Evolutionary conservation across 1,284 basidiomycete genomes (phyloP).

Genomic region (Trichosporon sp.): DNA sequence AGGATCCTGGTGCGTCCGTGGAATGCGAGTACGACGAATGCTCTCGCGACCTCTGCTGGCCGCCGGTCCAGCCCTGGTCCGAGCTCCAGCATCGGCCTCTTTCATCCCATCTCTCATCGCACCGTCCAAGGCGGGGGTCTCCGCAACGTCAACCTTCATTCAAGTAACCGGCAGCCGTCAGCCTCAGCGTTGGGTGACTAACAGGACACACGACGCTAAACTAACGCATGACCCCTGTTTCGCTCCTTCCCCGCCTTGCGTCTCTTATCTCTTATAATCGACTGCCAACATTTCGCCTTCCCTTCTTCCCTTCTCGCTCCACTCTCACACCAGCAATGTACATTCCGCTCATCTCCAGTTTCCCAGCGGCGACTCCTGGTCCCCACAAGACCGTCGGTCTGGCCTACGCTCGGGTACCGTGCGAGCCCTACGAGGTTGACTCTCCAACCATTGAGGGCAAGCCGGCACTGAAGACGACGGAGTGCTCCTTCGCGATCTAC

Average conservation of each 20-base stretch:
- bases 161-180: constrained; percentile 4
- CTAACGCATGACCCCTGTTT: not conserved
- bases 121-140: not conserved
- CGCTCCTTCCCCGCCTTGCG: not conserved
- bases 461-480: constrained; percentile 38
- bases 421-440: constrained; percentile 29
- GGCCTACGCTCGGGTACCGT: constrained; percentile 35
- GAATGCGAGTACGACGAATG: not conserved
- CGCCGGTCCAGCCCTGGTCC: not conserved
- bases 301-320: not conserved
- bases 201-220: constrained; percentile 3
- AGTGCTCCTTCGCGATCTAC: constrained; percentile 46
- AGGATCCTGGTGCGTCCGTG: not conserved
- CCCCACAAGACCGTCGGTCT: constrained; percentile 39
- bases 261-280: constrained; percentile 1
- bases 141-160: not conserved
- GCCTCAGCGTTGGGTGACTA: not conserved
- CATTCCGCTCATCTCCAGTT: constrained; percentile 33
- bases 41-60: not conserved
- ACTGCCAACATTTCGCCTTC: not conserved
- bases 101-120: constrained; percentile 1
- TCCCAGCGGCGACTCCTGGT: constrained; percentile 38
- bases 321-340: constrained; percentile 10
- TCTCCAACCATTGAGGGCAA: constrained; percentile 30
- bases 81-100: constrained; percentile 14